Evolutionary conservation across 2,329 filamentous ascomycete genomes (phyloP), one percentile per base, ranked within the genome.

Genomic region (Zymoseptoria ardabiliae): DNA sequence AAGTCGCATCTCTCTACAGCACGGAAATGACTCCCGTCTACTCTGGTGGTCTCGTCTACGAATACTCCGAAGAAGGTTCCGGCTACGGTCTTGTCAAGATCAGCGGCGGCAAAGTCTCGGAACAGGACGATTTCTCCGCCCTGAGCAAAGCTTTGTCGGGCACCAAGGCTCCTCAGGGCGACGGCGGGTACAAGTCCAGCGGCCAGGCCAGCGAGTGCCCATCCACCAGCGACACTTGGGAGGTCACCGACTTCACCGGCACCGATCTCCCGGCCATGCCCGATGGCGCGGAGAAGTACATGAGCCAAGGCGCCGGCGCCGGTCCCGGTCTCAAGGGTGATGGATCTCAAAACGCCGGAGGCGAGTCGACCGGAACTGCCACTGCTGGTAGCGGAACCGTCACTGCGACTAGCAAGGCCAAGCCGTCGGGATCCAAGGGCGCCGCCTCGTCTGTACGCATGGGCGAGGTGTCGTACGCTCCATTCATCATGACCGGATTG

Each of bases 21-120:
- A 76, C 75, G 20, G 74, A 96, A 61, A 97, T 97, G 93, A 91
- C 88, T 7, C 68, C 75, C 19, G 91, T 97, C 69, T 97, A 96
- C 83, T 97, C 92, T 49, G 94, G 94, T 70, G 94, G 94, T 74
- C 84, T 99, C 48, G 89, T 97, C 75, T 99, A 97, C 78, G 92
- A 97, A 77, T 99, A 96, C 80, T 87, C 89, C 9, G 78, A 88
- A 70, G 91, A 95, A 76, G 81, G 81, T 62, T 90, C 86, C 77
- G 81, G 86, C 52, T 97, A 86, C 75, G 93, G 92, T 65, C 86
- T 96, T 60, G 91, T 92, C 71, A 77, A 83, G 59, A 79, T 94
- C 70, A 71, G 75, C 53, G 82, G 81, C 63, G 68, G 73, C 64
- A 69, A 75, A 71, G 75, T 74, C 25, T 81, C 89, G 60, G 77